phyloP scores from a whole-genome alignment of 1,284 basidiomycete genomes.

The Coniophora puteana region DNA sequence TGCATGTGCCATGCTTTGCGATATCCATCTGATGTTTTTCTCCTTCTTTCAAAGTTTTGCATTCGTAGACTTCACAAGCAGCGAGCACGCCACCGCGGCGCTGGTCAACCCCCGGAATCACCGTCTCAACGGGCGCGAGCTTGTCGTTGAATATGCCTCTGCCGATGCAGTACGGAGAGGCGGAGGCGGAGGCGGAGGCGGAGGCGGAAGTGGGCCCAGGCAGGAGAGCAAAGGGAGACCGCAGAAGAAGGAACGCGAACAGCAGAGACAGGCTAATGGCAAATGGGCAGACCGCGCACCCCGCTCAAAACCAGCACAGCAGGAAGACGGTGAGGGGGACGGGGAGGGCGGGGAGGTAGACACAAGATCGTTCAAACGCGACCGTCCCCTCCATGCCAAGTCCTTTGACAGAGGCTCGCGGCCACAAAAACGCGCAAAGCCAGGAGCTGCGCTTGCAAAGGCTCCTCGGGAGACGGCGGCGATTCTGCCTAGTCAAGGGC shows the following conservation, averaged over 20 bases:
- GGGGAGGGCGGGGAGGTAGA: background rate
- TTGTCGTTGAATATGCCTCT: slow-evolving; percentile 88
- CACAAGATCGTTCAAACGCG: slow-evolving; percentile 4
- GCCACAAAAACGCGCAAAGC: slow-evolving; percentile 52
- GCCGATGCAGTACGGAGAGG: slow-evolving; percentile 81
- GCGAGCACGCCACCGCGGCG: slow-evolving; percentile 77
- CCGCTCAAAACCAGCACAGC: slow-evolving; percentile 1
- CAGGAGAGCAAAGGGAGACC: slow-evolving; percentile 2
- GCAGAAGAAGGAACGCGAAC: slow-evolving; percentile 15
- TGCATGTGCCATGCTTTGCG: background rate
- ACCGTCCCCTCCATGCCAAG: slow-evolving; percentile 9
- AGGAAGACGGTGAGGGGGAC: slow-evolving; percentile 2
- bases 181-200: too few species aligned
- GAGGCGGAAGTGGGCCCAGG: slow-evolving; percentile 43
- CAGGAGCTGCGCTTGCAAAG: slow-evolving; percentile 87
- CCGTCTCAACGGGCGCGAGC: slow-evolving; percentile 76
- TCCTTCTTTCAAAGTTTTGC: slow-evolving; percentile 82
- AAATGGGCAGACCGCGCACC: slow-evolving; percentile 1
- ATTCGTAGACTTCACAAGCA: slow-evolving; percentile 87
- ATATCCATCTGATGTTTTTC: background rate
- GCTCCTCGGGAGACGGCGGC: slow-evolving; percentile 85
- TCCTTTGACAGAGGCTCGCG: slow-evolving; percentile 1
- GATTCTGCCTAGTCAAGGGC: slow-evolving; percentile 78
- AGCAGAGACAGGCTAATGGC: slow-evolving; percentile 13
- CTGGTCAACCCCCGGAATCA: slow-evolving; percentile 86